Conservation (phyloP, 352 stramenopile genomes). For the Phytophthora boehmeriae region DNA sequence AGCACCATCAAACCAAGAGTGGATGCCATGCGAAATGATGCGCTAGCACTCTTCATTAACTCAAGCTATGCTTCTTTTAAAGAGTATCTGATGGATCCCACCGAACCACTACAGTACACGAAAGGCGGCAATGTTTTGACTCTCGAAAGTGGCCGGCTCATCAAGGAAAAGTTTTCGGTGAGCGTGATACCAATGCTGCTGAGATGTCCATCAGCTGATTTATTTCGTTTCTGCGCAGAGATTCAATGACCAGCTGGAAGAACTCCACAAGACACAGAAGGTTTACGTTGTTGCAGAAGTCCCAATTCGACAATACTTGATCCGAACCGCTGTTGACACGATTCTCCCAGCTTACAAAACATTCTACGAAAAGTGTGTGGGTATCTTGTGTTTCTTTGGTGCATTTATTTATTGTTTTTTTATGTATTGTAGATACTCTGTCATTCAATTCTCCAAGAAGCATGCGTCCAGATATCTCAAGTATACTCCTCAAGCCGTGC, state of each 20-base stretch:
- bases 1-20: slow-evolving; percentile 81
- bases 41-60: slow-evolving; percentile 85
- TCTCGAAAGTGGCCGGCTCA: slow-evolving; percentile 87
- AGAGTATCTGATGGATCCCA: slow-evolving; percentile 75
- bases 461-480: slow-evolving; percentile 90
- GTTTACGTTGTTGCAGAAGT: slow-evolving; percentile 88
- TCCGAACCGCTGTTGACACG: slow-evolving; percentile 80
- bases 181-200: slow-evolving; percentile 3
- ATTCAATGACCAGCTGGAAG: slow-evolving; percentile 77
- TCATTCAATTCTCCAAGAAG: slow-evolving; percentile 93
- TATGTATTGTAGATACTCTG: slow-evolving; percentile 73
- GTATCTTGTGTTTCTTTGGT: slow-evolving; percentile 4
- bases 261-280: slow-evolving; percentile 69
- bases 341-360: slow-evolving; percentile 90
- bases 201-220: not conserved
- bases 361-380: slow-evolving; percentile 90
- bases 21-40: slow-evolving; percentile 83
- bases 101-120: slow-evolving; percentile 86
- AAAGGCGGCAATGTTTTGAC: slow-evolving; percentile 86
- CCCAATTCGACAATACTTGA: slow-evolving; percentile 82
- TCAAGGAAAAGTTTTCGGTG: slow-evolving; percentile 93
- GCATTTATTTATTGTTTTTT: slow-evolving; percentile 4
- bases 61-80: slow-evolving; percentile 76
- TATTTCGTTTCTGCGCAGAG: slow-evolving; percentile 35
- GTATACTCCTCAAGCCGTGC: slow-evolving; percentile 83